Conservation (phyloP, 2,329 filamentous ascomycete genomes). For the Trichoderma koningiopsis region DNA sequence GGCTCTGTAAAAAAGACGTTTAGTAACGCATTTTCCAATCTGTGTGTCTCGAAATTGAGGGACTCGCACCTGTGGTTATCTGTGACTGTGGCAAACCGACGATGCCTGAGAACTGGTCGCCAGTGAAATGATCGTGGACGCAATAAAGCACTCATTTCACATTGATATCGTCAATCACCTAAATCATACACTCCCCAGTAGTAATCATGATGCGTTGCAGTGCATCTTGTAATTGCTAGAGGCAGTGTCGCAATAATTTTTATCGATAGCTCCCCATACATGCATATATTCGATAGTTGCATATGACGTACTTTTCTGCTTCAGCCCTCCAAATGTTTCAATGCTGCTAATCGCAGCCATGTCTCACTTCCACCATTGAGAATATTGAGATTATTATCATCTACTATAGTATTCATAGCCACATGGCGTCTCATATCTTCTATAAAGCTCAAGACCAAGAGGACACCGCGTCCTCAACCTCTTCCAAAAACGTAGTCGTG, state of each 20-base stretch:
- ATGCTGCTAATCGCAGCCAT: not conserved
- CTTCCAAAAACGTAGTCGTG: slow-evolving; percentile 82
- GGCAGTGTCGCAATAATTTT: slow-evolving; percentile 13
- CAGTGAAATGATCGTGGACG: slow-evolving; percentile 31
- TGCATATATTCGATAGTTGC: slow-evolving; percentile 1
- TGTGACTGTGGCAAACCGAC: slow-evolving; percentile 39
- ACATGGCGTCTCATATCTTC: not conserved
- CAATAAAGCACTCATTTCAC: slow-evolving; percentile 37
- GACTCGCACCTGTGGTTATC: slow-evolving; percentile 35
- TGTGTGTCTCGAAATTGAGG: not conserved
- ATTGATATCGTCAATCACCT: slow-evolving; percentile 9
- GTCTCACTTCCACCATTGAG: not conserved
- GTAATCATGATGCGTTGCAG: slow-evolving; percentile 6
- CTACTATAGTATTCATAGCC: not conserved
- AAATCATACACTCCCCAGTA: not conserved
- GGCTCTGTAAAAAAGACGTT: slow-evolving; percentile 47
- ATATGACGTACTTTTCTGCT: slow-evolving; percentile 6
- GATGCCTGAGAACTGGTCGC: slow-evolving; percentile 28
- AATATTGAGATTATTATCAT: not conserved
- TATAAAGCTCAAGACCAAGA: slow-evolving; percentile 71
- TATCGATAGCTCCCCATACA: slow-evolving; percentile 7
- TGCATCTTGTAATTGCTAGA: not conserved
- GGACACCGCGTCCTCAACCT: slow-evolving; percentile 85
- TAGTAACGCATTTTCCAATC: not conserved
- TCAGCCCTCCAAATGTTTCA: not conserved